phyloP scores from a whole-genome alignment of 306 rosid genomes.

The Astragalus membranaceus region DNA sequence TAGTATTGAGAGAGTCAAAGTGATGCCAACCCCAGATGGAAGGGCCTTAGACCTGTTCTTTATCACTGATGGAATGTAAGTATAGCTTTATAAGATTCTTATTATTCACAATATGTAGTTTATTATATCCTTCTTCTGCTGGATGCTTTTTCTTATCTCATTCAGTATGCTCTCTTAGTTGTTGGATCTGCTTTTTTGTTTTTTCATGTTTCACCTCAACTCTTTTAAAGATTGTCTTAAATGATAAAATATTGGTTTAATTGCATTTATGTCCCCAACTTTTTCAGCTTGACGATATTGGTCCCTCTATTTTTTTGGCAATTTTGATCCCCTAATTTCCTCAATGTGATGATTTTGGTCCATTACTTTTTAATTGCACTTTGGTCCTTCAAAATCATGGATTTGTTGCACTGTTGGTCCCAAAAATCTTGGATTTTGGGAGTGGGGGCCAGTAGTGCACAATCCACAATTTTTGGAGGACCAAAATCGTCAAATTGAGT shows the following conservation, averaged over 20 bases:
- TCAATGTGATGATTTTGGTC: no score
- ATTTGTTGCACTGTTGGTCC: no score
- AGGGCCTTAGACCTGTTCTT: constrained; percentile 74
- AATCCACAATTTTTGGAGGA: no score
- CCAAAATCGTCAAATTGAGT: no score
- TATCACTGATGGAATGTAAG: constrained; percentile 78
- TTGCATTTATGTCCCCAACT: no score
- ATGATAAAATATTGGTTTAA: not conserved
- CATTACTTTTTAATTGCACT: no score
- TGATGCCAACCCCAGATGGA: constrained; percentile 91
- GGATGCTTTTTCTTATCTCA: not conserved
- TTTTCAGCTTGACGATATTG: no score
- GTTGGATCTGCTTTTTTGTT: not conserved
- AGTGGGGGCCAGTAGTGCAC: no score
- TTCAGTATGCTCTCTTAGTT: not conserved
- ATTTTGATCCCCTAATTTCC: no score
- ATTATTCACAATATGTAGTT: constrained; percentile 6
- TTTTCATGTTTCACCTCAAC: not conserved
- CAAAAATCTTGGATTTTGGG: no score
- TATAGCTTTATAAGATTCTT: constrained; percentile 10
- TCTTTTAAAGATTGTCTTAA: not conserved
- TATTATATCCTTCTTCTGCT: constrained; percentile 7
- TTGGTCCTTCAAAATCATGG: no score
- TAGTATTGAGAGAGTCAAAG: constrained; percentile 68
- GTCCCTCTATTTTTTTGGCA: no score